Conservation (phyloP, 352 stramenopile genomes). For the Globisporangium uncinulatum region DNA sequence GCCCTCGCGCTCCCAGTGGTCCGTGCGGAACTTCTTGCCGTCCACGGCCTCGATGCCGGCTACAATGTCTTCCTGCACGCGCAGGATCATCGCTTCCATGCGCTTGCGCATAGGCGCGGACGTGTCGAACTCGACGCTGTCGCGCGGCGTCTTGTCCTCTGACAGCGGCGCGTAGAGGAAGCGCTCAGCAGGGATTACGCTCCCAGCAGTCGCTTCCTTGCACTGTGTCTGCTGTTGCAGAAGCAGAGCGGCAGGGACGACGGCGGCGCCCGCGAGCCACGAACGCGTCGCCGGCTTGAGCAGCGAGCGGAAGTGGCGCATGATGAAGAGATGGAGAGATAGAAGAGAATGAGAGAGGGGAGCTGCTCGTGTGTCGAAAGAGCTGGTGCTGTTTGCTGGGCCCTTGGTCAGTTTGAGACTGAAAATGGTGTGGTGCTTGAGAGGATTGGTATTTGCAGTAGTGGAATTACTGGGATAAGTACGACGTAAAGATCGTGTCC, state of each 20-base stretch:
- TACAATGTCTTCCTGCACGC: conserved; percentile 85
- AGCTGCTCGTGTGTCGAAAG: neutral
- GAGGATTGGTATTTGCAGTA: no score
- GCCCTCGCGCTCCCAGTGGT: conserved; percentile 93
- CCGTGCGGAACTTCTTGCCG: conserved; percentile 92
- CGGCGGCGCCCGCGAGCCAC: conserved; percentile 23
- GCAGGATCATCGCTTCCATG: conserved; percentile 79
- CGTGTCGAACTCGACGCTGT: conserved; percentile 74
- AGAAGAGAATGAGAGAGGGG: neutral
- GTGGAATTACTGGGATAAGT: no score
- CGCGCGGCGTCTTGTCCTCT: conserved; percentile 47
- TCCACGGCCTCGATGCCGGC: conserved; percentile 88
- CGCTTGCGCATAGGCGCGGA: conserved; percentile 60
- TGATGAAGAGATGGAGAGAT: neutral
- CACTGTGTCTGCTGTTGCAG: conserved; percentile 18
- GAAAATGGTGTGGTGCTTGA: no score
- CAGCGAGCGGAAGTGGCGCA: conserved; percentile 12
- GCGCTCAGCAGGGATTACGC: conserved; percentile 27
- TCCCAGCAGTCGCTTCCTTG: conserved; percentile 19
- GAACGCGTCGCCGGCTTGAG: conserved; percentile 17
- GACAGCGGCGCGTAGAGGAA: conserved; percentile 71
- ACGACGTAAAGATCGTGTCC: no score
- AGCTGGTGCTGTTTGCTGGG: no score
- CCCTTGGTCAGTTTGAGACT: no score
- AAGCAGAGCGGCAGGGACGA: conserved; percentile 20